phyloP scores from a whole-genome alignment of 163 green algal species.

The Volvox carteri region DNA sequence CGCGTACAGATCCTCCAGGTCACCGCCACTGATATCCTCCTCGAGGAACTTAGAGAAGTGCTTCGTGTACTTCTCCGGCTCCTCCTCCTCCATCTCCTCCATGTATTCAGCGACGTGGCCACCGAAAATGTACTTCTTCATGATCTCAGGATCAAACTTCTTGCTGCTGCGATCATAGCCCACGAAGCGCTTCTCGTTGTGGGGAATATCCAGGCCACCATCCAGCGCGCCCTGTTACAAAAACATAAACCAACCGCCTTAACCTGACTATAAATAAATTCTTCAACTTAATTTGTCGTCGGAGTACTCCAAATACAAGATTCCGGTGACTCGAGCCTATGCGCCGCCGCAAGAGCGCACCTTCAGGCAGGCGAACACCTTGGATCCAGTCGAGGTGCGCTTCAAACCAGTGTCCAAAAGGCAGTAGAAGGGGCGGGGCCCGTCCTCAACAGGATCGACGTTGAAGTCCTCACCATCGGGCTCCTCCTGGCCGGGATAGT shows the following conservation, averaged over 20 bases:
- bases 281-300: no score
- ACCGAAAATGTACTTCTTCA: slow-evolving; percentile 98
- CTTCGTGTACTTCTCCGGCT: slow-evolving; percentile 95
- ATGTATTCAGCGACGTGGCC: slow-evolving; percentile 98
- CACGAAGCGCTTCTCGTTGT: slow-evolving; percentile 99
- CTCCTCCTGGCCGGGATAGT: slow-evolving; percentile 92
- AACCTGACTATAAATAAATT: neutral
- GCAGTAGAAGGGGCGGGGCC: slow-evolving; percentile 93
- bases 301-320: no score
- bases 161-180: slow-evolving; percentile 94
- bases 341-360: slow-evolving; percentile 62
- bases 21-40: slow-evolving; percentile 88
- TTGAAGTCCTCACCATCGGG: slow-evolving; percentile 96
- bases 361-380: slow-evolving; percentile 90
- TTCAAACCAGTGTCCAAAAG: slow-evolving; percentile 97
- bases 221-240: slow-evolving; percentile 93
- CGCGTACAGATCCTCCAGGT: slow-evolving; percentile 95
- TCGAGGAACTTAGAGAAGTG: slow-evolving; percentile 96
- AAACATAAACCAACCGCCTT: neutral
- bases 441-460: slow-evolving; percentile 94
- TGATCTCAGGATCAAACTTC: slow-evolving; percentile 91
- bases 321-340: no score
- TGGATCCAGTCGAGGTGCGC: slow-evolving; percentile 96
- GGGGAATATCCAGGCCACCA: slow-evolving; percentile 97
- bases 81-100: slow-evolving; percentile 96